These are phyloP conservation scores for Hibiscus tridactylites DNA, from an alignment of 345 rosid species.

Conservation along the genomic window DNA sequence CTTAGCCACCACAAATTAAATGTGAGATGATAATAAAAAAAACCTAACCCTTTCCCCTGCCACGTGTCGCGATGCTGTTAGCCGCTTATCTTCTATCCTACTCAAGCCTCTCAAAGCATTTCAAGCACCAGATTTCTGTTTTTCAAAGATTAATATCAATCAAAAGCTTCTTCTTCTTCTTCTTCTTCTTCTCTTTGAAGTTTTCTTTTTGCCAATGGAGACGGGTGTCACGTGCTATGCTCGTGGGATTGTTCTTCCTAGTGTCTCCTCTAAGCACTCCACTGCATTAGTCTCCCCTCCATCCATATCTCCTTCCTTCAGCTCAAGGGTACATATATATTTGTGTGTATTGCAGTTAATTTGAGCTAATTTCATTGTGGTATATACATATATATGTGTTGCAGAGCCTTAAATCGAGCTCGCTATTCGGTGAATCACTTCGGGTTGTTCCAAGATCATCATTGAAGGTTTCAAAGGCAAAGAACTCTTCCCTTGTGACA, in stretches of 20 bases:
- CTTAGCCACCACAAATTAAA: slow-evolving; percentile 41
- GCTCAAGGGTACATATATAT: slow-evolving; percentile 43
- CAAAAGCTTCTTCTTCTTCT: neutral
- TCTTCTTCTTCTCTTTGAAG: neutral
- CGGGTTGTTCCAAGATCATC: slow-evolving; percentile 45
- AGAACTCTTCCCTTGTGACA: slow-evolving; percentile 45
- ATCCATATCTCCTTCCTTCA: slow-evolving; percentile 47
- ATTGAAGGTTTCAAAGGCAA: slow-evolving; percentile 39
- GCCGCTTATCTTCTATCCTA: slow-evolving; percentile 35
- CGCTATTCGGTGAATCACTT: slow-evolving; percentile 70
- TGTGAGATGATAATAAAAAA: slow-evolving; percentile 25
- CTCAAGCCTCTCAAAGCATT: neutral
- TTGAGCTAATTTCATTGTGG: neutral
- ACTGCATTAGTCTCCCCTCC: slow-evolving; percentile 49
- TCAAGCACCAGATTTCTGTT: neutral
- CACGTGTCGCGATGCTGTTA: slow-evolving; percentile 29
- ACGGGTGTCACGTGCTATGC: slow-evolving; percentile 57
- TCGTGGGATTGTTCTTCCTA: slow-evolving; percentile 55
- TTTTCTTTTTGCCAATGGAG: slow-evolving; percentile 37
- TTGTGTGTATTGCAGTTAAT: neutral
- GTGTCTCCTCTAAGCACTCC: slow-evolving; percentile 64
- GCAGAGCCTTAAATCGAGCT: slow-evolving; percentile 40
- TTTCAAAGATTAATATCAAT: no score
- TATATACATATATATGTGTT: neutral
- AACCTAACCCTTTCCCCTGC: slow-evolving; percentile 2